These are phyloP conservation scores for Fusarium sp. DNA, from an alignment of 2,329 filamentous ascomycete genomes.

Conservation along the genomic window DNA sequence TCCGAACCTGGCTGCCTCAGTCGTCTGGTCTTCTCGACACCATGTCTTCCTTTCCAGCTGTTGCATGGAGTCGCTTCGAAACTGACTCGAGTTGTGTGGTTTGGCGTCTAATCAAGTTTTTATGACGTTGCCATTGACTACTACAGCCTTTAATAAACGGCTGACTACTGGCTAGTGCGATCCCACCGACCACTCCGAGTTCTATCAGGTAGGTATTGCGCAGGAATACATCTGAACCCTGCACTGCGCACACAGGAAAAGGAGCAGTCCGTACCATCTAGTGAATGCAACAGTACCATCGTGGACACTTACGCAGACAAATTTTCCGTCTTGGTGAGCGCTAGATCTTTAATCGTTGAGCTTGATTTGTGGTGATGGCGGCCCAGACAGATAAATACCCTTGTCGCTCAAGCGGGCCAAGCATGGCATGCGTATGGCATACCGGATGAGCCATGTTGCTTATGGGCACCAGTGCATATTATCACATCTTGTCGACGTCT, in stretches of 20 bases:
- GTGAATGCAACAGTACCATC: constrained; percentile 46
- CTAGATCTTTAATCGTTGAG: constrained; percentile 18
- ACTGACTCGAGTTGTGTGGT: not conserved
- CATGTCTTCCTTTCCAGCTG: not conserved
- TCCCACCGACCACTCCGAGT: constrained; percentile 25
- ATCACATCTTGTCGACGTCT: constrained; percentile 25
- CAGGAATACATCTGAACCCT: constrained; percentile 35
- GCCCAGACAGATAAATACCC: constrained; percentile 13
- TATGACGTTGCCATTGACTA: constrained; percentile 27
- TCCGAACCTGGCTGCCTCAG: not conserved
- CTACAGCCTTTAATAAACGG: constrained; percentile 20
- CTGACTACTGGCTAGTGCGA: constrained; percentile 29
- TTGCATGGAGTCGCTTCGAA: not conserved
- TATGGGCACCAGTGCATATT: not conserved
- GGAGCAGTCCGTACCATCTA: constrained; percentile 34
- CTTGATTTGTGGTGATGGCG: constrained; percentile 8
- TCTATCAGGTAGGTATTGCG: constrained; percentile 10
- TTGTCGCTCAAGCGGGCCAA: constrained; percentile 5
- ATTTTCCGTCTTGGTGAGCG: constrained; percentile 31
- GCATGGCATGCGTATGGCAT: not conserved
- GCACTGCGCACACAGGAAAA: constrained; percentile 13
- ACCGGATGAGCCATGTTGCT: constrained; percentile 11
- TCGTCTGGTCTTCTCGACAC: not conserved
- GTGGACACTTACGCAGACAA: constrained; percentile 42
- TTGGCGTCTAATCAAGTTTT: constrained; percentile 8